These are phyloP conservation scores for Xylaria nigripes DNA, from an alignment of 495 filamentous ascomycete genomes.

Conservation along the genomic window DNA sequence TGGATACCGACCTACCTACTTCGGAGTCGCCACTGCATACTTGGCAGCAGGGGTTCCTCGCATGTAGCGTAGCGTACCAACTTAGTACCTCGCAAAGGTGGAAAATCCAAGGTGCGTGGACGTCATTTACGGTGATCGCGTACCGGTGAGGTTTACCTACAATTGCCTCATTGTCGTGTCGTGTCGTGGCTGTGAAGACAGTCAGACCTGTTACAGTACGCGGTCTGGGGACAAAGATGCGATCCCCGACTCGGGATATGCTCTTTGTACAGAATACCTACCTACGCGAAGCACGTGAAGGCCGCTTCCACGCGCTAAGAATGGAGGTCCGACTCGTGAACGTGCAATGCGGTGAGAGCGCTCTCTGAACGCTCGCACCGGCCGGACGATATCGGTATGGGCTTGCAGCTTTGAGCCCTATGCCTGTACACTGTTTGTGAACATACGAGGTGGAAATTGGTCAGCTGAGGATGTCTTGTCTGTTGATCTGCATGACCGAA, in stretches of 20 bases:
- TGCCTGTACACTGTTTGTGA: not conserved
- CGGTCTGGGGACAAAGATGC: too few relatives aligned
- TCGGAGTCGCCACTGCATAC: conserved; percentile 6
- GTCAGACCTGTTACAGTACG: too few relatives aligned
- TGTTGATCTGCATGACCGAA: not conserved
- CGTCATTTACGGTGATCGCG: too few relatives aligned
- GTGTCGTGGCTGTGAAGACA: too few relatives aligned
- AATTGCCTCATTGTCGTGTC: not conserved
- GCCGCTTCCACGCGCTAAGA: not conserved
- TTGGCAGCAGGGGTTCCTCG: conserved; percentile 7
- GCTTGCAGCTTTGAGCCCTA: conserved; percentile 1
- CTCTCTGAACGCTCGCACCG: not conserved
- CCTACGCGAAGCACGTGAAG: not conserved
- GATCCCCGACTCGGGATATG: too few relatives aligned
- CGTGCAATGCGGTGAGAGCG: not conserved
- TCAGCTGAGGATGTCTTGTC: conserved; percentile 1
- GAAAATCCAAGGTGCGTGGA: not conserved
- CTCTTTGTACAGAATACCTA: too few relatives aligned
- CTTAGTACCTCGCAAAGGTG: not conserved
- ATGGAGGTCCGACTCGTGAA: not conserved
- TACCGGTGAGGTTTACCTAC: not conserved
- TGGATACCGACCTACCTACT: not conserved
- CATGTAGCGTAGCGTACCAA: not conserved
- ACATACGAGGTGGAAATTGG: not conserved
- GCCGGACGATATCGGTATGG: not conserved